Evolutionary conservation across 305 asterid genomes (phyloP), one percentile per base, ranked within the genome.

Genomic region (Withania somnifera): DNA sequence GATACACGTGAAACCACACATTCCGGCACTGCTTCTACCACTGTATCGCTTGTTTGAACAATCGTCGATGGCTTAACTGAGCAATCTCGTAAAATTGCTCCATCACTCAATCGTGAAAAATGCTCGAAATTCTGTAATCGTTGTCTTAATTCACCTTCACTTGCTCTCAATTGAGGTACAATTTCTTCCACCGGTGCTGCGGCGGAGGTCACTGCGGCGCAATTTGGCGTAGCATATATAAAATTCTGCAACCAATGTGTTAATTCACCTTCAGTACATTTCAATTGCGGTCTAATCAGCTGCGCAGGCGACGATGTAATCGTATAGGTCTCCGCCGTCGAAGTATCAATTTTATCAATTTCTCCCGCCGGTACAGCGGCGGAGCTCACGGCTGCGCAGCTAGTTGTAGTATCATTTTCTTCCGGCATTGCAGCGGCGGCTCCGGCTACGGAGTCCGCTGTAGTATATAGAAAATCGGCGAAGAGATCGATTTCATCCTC

Each of bases 401-500:
- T 34, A 1, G 2, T 4, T 6, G 3, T 34, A 1, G 2, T 34
- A 34, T 34, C 38, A 34, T 3, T 34, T 1, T 34, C 38, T 34
- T 6, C 40, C 40, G 5, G 40, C 7, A 36, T 0, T 36, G 7
- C 40, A 0, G 40, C 40, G 6, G 7, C 40, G 40, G 40, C 7
- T 11, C 60, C 24, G 61, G 38, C 30, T 63, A 50, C 22, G 78
- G 83, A 47, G 67, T 50, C n/a, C 32, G 83, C 11, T 4, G 87
- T 87, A 13, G 89, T 85, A 58, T 78, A 83, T 6, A 92, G 86
- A 76, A 92, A 86, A 85, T 90, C 94, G 20, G 88, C 73, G 83
- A 92, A 3, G 92, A 86, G 51, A 88, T 76, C 93, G n/a, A 92
- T 85, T 86, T 91, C 95, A 80, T 92, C 97, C 84, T 92, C 97